These are phyloP conservation scores for Gossypium davidsonii DNA, from an alignment of 441 rosid genomes.

Conservation along the genomic window DNA sequence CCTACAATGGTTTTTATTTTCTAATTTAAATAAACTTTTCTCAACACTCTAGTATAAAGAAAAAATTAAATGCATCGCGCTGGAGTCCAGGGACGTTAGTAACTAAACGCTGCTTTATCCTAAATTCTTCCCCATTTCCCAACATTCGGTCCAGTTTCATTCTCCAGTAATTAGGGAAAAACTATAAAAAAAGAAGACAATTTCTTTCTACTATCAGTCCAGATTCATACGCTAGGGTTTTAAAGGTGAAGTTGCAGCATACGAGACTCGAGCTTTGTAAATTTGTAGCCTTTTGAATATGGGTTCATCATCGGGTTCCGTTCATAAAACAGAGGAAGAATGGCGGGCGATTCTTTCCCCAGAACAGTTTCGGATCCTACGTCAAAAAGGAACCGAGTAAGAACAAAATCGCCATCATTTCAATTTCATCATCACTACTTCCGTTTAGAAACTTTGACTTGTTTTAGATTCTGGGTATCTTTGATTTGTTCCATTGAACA, in stretches of 20 bases:
- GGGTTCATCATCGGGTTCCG: slow-evolving; percentile 12
- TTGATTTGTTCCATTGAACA: background rate
- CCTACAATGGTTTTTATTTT: no score
- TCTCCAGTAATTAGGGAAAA: background rate
- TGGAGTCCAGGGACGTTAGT: no score
- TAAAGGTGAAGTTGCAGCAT: background rate
- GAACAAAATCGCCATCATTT: background rate
- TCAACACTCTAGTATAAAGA: no score
- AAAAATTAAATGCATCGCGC: no score
- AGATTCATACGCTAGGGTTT: background rate
- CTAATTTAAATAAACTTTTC: no score
- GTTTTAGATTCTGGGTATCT: background rate
- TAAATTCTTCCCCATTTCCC: background rate
- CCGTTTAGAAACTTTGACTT: background rate
- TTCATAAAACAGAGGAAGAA: slow-evolving; percentile 48
- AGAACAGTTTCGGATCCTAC: slow-evolving; percentile 56
- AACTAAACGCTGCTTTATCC: no score
- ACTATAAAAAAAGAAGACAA: background rate
- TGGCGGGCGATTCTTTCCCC: slow-evolving; percentile 61
- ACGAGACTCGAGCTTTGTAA: background rate
- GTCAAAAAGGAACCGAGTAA: slow-evolving; percentile 60
- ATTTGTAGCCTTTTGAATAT: background rate
- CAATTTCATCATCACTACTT: background rate
- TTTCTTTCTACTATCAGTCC: background rate
- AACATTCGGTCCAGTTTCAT: slow-evolving; percentile 15